Evolutionary conservation across 306 rosid species (phyloP), one percentile per base, ranked within the genome.

Genomic region (Vigna reflexopilosa): DNA sequence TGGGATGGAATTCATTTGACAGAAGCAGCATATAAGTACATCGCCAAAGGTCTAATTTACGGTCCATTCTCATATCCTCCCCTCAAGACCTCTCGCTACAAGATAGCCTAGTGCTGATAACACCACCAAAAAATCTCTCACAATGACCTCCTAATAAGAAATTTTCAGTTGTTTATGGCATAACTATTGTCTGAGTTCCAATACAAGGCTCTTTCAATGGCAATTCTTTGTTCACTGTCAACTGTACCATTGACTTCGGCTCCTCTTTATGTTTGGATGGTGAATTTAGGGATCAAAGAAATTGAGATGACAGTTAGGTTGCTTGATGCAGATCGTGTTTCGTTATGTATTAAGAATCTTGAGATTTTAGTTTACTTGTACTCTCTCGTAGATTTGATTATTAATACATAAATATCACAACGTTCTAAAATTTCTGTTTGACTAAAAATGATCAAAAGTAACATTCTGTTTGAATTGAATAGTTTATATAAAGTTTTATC

Each of bases 1-100:
- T 90, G 95, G 97, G 97, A 90, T 71, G 97, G 97, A 34, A 67
- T 77, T 67, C 87, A 84, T 52, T 72, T 84, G 48, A 84, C 87
- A 15, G 87, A 84, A 80, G 82, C 82, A 30, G 85, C 88, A 67
- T 77, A 85, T 51, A 74, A 36, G 36, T 61, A 58, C 51, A 73
- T 85, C 0, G 87, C 93, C 13, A 66, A 70, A 50, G 89, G 81
- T 65, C 70, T 90, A 26, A 58, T 86, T 44, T 0, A 76, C 1
- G 91, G 91, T 44, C 83, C 80, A 40, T 90, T 88, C 74, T 55
- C 93, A 58, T 11, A 73, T 40, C 88, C 87, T 24, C 87, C 89
- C 10, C 72, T 85, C 17, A 63, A 40, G 65, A 50, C 77, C 34
- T 57, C 87, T 28, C 69, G 56, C 58, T 36, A 72, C 64, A 73